Conservation (phyloP, 1,284 basidiomycete species). For the Cerrena zonata region DNA sequence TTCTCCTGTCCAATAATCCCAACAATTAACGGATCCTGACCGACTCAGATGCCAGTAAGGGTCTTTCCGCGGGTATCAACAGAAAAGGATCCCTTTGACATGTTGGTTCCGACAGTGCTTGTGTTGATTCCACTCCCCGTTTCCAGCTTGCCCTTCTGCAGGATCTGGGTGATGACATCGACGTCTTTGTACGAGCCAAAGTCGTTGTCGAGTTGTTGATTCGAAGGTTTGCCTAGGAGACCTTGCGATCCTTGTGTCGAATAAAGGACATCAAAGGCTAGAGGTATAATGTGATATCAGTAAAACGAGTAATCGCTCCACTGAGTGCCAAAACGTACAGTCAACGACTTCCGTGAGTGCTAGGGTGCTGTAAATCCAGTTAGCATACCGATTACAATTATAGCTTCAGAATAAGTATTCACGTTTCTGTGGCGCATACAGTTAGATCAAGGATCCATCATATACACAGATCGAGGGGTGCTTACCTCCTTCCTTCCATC, state of each 20-base stretch:
- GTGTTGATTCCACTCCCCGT: constrained; percentile 38
- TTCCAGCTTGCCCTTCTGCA: constrained; percentile 59
- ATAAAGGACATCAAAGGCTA: constrained; percentile 45
- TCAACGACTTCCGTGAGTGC: constrained; percentile 68
- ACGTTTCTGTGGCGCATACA: constrained; percentile 53
- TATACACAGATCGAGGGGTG: constrained; percentile 12
- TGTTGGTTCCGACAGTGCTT: constrained; percentile 27
- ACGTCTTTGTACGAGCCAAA: constrained; percentile 63
- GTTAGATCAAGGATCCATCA: constrained; percentile 18
- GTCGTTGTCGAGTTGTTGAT: constrained; percentile 68
- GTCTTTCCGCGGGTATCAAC: constrained; percentile 38
- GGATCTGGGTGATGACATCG: constrained; percentile 54
- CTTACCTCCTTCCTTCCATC: constrained; percentile 74
- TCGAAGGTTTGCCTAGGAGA: constrained; percentile 60
- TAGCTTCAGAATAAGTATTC: constrained; percentile 28
- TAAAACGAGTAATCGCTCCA: background rate
- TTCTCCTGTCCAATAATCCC: no score
- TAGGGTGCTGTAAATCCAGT: constrained; percentile 43
- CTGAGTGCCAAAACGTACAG: constrained; percentile 42
- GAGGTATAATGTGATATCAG: constrained; percentile 25
- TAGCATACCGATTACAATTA: constrained; percentile 6
- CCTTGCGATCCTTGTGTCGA: constrained; percentile 71
- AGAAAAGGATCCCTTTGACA: constrained; percentile 36
- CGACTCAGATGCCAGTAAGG: background rate
- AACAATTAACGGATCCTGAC: no score